These are phyloP conservation scores for Fraxinus quadrangulata DNA, from an alignment of 257 asterid genomes.

Conservation along the genomic window DNA sequence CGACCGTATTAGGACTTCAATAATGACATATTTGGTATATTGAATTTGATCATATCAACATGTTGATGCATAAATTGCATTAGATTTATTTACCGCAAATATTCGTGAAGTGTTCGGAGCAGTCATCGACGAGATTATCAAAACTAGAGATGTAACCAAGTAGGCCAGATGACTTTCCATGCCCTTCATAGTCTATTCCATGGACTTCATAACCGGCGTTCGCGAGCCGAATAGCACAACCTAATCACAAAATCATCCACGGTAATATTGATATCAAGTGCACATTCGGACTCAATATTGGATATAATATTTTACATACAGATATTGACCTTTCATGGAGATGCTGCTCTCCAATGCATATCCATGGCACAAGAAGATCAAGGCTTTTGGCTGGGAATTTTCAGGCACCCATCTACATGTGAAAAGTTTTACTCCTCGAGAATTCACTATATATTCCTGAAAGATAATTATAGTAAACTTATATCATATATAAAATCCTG, in stretches of 20 bases:
- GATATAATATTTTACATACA: background rate
- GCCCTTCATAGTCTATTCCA: constrained; percentile 64
- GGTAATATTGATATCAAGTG: background rate
- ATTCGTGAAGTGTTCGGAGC: constrained; percentile 50
- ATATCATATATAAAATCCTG: background rate
- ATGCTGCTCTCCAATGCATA: constrained; percentile 76
- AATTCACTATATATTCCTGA: constrained; percentile 42
- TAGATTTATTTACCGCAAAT: constrained; percentile 42
- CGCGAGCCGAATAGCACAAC: constrained; percentile 46
- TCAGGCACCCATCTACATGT: constrained; percentile 49
- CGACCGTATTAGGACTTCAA: no score
- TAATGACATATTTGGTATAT: no score
- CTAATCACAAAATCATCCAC: constrained; percentile 20
- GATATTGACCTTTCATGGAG: constrained; percentile 49
- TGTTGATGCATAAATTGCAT: background rate
- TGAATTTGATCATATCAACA: no score
- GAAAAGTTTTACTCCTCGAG: constrained; percentile 43
- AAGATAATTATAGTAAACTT: background rate
- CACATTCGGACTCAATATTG: background rate
- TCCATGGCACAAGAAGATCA: constrained; percentile 71
- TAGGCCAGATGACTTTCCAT: constrained; percentile 67
- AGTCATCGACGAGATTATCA: constrained; percentile 61
- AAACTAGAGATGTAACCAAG: constrained; percentile 54
- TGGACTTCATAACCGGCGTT: constrained; percentile 60
- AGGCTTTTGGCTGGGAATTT: constrained; percentile 36